Percentiles rank a stretch among this genome's conserved stretches.
Conservation (phyloP, 192 early-diverging fungal genomes). For the Coemansia sp. region DNA sequence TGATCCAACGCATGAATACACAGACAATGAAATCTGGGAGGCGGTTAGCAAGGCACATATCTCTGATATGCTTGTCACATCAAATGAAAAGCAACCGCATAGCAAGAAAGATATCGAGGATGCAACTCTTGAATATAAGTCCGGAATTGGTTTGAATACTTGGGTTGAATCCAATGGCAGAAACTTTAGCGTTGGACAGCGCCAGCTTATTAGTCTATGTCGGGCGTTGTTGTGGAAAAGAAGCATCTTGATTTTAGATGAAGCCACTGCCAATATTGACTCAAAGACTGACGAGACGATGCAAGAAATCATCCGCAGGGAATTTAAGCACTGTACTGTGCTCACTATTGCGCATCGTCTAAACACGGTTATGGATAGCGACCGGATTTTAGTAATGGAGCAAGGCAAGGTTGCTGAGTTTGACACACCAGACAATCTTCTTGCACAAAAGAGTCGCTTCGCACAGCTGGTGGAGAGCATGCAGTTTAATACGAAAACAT, state of each 20-base stretch:
- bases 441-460: not conserved
- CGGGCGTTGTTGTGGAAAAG: slow-evolving; percentile 48
- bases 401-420: slow-evolving; percentile 4
- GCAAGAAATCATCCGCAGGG: slow-evolving; percentile 20
- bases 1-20: slow-evolving; percentile 57
- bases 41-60: slow-evolving; percentile 49
- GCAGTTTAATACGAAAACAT: not conserved
- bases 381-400: not conserved
- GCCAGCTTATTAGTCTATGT: slow-evolving; percentile 57
- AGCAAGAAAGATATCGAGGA: not conserved
- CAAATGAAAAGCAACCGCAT: not conserved
- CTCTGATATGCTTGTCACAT: slow-evolving; percentile 6
- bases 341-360: slow-evolving; percentile 7
- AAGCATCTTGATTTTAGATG: slow-evolving; percentile 57
- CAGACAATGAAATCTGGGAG: slow-evolving; percentile 65
- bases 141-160: not conserved
- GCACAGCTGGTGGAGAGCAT: slow-evolving; percentile 14
- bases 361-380: slow-evolving; percentile 1
- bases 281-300: slow-evolving; percentile 60
- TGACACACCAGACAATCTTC: not conserved
- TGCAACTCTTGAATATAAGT: not conserved
- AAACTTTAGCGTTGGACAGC: slow-evolving; percentile 53
- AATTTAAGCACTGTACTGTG: not conserved
- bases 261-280: slow-evolving; percentile 58
- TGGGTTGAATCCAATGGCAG: slow-evolving; percentile 12